A percentile compares a stretch with the other conserved stretches of the same genome.
phyloP scores from a whole-genome alignment of 176 grass and related monocot species.

The Triticum dicoccoides region DNA sequence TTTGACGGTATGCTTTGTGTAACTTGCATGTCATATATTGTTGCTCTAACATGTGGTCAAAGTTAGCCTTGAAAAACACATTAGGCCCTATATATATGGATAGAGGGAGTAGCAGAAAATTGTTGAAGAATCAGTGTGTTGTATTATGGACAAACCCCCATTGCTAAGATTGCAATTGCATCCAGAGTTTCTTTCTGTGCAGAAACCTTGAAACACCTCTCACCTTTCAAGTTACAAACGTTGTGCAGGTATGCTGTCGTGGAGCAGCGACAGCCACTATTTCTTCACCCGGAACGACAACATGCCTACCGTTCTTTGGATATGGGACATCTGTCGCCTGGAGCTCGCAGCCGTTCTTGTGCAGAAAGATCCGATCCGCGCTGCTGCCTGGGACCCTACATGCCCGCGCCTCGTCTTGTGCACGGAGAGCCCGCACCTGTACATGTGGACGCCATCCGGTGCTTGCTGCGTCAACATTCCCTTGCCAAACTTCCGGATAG shows the following conservation, averaged over 20 bases:
- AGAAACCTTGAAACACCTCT: slow-evolving; percentile 27
- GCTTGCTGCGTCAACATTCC: slow-evolving; percentile 77
- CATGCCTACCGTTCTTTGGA: slow-evolving; percentile 89
- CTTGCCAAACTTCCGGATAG: slow-evolving; percentile 54
- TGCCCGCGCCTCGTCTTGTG: slow-evolving; percentile 61
- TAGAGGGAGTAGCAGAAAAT: background rate
- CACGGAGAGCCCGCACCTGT: slow-evolving; percentile 73
- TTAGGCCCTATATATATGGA: no score
- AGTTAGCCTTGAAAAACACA: no score
- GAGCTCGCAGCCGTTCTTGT: slow-evolving; percentile 83
- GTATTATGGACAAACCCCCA: background rate
- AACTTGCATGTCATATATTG: no score
- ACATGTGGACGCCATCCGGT: slow-evolving; percentile 81
- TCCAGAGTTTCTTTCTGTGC: background rate
- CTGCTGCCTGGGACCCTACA: slow-evolving; percentile 82
- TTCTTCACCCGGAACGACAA: slow-evolving; percentile 87
- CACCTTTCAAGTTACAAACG: background rate
- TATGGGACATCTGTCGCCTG: slow-evolving; percentile 93
- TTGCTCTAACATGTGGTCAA: no score
- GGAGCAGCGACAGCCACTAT: slow-evolving; percentile 88
- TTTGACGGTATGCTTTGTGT: no score
- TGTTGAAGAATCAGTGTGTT: slow-evolving; percentile 3
- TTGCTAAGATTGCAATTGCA: background rate
- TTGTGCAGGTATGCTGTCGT: slow-evolving; percentile 74
- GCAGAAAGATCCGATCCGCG: slow-evolving; percentile 90